Evolutionary conservation across 179 eudicot genomes (phyloP).

Genomic region (Amaranthus tricolor): DNA sequence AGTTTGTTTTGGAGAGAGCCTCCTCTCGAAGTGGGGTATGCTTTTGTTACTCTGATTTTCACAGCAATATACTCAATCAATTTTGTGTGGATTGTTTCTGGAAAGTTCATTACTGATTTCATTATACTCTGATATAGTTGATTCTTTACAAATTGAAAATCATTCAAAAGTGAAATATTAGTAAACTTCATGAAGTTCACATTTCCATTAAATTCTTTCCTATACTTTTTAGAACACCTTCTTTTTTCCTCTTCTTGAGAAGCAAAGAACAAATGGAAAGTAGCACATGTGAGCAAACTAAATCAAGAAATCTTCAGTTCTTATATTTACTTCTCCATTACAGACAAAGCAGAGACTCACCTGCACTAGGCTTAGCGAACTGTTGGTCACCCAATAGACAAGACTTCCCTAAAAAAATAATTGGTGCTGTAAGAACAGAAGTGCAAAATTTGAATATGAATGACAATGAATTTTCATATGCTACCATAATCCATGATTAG

Average conservation of each 20-base stretch:
- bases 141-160: conserved; percentile 3
- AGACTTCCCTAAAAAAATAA: conserved; percentile 76
- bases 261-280: neutral
- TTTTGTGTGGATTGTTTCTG: too few relatives aligned
- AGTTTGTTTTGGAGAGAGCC: too few relatives aligned
- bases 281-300: neutral
- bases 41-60: too few relatives aligned
- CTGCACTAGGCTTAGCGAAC: conserved; percentile 70
- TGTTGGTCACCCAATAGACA: conserved; percentile 84
- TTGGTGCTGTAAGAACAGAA: conserved; percentile 6
- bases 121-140: too few relatives aligned
- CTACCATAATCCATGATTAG: neutral
- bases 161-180: neutral
- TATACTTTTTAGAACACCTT: neutral
- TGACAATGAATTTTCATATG: conserved; percentile 2
- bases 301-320: conserved; percentile 2
- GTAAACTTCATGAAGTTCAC: neutral
- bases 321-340: neutral
- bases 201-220: neutral
- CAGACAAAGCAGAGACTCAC: conserved; percentile 30
- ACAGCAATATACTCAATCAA: too few relatives aligned
- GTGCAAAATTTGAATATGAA: neutral
- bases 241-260: neutral
- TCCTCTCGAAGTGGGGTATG: too few relatives aligned
- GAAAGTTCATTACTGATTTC: too few relatives aligned